Evolutionary conservation across 2,329 filamentous ascomycete genomes (phyloP), one percentile per base, ranked within the genome.

Genomic region (Botrytis sinoallii): DNA sequence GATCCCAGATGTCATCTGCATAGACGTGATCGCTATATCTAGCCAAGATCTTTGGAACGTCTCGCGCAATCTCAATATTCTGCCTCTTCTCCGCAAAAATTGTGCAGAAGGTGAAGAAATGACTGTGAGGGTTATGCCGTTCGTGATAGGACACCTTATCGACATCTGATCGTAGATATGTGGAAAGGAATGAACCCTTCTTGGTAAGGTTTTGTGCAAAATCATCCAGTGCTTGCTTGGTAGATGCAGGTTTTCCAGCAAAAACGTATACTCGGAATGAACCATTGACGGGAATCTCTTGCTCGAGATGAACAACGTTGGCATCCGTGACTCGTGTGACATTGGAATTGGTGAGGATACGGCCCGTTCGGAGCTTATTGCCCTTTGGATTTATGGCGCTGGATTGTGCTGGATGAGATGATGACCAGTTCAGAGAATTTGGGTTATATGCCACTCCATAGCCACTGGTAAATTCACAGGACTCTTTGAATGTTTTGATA

Each of bases 391-490:
- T 87, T 80, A 96, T 91, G 73, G 94, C 84, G 18, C 87, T 83
- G 29, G 92, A 93, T 79, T 92, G 86, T 22, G 91, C 93, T 0
- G 89, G 86, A 83, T 97, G 94, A 5, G 85, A 84, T 0, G 88
- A 82, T 16, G 91, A 92, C 93, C 94, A 97, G 84, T 97, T 97
- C 83, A 97, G 87, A 44, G 88, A 83, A 83, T 97, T 98, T 71
- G 92, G 87, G 76, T 91, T 88, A 84, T 97, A 97, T 44, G 90
- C 91, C 35, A 97, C 94, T 75, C 95, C 95, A 81, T 97, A 97
- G 74, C 95, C 95, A 76, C 92, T 94, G 18, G 94, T 97, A 83
- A 97, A 97, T 80, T 96, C 94, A 85, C 94, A 97, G 44, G 90
- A 90, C 73, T 93, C 93, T 82, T 97, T 97, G 86, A 97, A 97